Evolutionary conservation across 2,329 filamentous ascomycete genomes (phyloP).

Genomic region (Penicillium sp.): DNA sequence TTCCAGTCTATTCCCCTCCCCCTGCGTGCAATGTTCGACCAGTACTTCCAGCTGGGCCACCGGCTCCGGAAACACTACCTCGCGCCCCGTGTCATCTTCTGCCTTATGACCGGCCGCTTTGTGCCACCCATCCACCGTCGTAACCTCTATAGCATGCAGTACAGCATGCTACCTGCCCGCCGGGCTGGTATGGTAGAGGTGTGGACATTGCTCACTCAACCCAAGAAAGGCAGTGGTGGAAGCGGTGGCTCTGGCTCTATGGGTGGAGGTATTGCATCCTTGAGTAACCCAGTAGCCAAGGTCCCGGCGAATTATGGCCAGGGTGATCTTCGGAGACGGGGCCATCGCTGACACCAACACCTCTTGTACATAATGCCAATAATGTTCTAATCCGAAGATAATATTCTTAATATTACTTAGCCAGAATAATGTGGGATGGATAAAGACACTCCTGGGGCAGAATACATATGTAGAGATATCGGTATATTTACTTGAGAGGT

Average conservation of each 20-base stretch:
- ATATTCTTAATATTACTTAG: background rate
- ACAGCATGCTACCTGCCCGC: slow-evolving; percentile 89
- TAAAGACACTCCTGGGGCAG: background rate
- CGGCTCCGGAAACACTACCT: slow-evolving; percentile 95
- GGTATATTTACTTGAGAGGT: background rate
- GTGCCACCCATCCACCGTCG: slow-evolving; percentile 93
- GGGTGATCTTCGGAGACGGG: slow-evolving; percentile 32
- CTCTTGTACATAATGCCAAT: slow-evolving; percentile 10
- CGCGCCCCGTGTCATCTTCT: slow-evolving; percentile 80
- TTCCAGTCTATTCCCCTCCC: slow-evolving; percentile 78
- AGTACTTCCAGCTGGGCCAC: slow-evolving; percentile 92
- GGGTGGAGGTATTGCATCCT: slow-evolving; percentile 23
- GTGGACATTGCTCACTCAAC: slow-evolving; percentile 68
- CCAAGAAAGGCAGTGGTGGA: slow-evolving; percentile 30
- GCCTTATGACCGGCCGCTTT: slow-evolving; percentile 83
- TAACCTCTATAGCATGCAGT: slow-evolving; percentile 93
- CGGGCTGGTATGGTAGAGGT: slow-evolving; percentile 79
- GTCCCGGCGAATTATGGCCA: slow-evolving; percentile 34
- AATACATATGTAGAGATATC: background rate
- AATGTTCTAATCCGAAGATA: slow-evolving; percentile 1
- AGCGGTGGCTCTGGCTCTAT: slow-evolving; percentile 26
- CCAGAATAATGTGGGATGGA: background rate
- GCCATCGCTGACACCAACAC: slow-evolving; percentile 29
- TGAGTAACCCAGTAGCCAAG: slow-evolving; percentile 30
- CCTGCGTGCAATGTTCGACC: slow-evolving; percentile 91